Conservation (phyloP, 306 rosid genomes). For the Vigna hirtella region DNA sequence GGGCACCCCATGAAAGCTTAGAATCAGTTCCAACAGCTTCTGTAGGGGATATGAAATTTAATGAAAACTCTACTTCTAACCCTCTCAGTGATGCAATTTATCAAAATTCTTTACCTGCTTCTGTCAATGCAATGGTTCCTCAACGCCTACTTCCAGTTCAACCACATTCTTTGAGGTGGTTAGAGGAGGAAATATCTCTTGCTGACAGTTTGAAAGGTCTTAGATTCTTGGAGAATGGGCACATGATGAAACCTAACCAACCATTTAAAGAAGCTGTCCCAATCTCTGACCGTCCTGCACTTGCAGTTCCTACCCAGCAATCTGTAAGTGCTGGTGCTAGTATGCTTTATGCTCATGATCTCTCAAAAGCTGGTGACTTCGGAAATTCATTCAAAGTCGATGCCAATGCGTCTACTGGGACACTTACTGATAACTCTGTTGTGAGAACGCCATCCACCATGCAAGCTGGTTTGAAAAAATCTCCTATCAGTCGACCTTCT, state of each 20-base stretch:
- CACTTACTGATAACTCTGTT: slow-evolving; percentile 44
- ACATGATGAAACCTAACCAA: slow-evolving; percentile 57
- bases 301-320: slow-evolving; percentile 64
- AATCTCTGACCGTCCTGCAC: slow-evolving; percentile 44
- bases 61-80: not conserved
- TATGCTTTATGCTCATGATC: slow-evolving; percentile 54
- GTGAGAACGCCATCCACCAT: slow-evolving; percentile 49
- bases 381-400: slow-evolving; percentile 55
- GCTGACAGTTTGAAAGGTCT: slow-evolving; percentile 66
- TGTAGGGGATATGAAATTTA: slow-evolving; percentile 52
- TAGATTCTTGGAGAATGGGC: slow-evolving; percentile 76
- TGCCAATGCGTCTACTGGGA: slow-evolving; percentile 54
- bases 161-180: slow-evolving; percentile 62
- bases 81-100: slow-evolving; percentile 33
- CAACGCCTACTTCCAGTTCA: slow-evolving; percentile 62
- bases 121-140: slow-evolving; percentile 54
- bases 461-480: slow-evolving; percentile 59
- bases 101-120: slow-evolving; percentile 57
- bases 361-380: slow-evolving; percentile 59
- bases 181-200: slow-evolving; percentile 62
- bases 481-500: slow-evolving; percentile 81
- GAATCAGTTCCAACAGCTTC: slow-evolving; percentile 53
- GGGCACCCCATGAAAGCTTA: slow-evolving; percentile 53
- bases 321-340: slow-evolving; percentile 46
- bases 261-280: slow-evolving; percentile 53